Evolutionary conservation across 1,284 basidiomycete species (phyloP).

Genomic region (Ceratobasidium sp.): DNA sequence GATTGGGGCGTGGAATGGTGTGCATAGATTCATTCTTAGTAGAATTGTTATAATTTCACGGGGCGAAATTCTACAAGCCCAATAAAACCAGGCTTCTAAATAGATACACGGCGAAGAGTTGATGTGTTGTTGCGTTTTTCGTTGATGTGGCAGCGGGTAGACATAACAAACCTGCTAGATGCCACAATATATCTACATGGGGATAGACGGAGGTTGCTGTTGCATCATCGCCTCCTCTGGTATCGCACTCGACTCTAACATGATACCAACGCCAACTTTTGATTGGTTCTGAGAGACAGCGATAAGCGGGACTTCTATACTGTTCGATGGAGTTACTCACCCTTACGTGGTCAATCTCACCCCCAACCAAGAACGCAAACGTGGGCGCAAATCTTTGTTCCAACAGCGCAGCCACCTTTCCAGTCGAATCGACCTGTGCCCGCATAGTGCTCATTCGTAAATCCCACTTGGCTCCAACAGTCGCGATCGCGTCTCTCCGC

Average conservation of each 20-base stretch:
- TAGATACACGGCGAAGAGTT: constrained; percentile 23
- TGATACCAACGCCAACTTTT: constrained; percentile 95
- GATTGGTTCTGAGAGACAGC: constrained; percentile 75
- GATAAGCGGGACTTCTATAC: constrained; percentile 11
- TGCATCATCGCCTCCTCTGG: constrained; percentile 50
- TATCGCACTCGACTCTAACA: constrained; percentile 74
- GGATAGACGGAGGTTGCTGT: constrained; percentile 36
- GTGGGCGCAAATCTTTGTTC: constrained; percentile 97
- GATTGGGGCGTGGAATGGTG: constrained; percentile 23
- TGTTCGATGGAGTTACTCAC: constrained; percentile 59
- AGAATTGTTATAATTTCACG: constrained; percentile 13
- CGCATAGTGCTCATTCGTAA: constrained; percentile 93
- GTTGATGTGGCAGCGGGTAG: not conserved
- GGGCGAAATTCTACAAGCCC: constrained; percentile 42
- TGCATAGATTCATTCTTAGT: constrained; percentile 9
- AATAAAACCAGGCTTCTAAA: constrained; percentile 38
- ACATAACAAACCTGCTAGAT: not conserved
- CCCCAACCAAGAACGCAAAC: constrained; percentile 93
- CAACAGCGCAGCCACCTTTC: constrained; percentile 93
- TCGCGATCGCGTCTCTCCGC: constrained; percentile 91
- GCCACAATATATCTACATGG: constrained; percentile 27
- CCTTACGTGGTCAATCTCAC: constrained; percentile 99
- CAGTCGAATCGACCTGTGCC: constrained; percentile 90
- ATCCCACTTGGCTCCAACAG: constrained; percentile 96
- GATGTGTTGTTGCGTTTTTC: constrained; percentile 24